These are phyloP conservation scores for Pleochaeta shiraiana DNA, from an alignment of 2,329 filamentous ascomycete genomes.

Conservation along the genomic window DNA sequence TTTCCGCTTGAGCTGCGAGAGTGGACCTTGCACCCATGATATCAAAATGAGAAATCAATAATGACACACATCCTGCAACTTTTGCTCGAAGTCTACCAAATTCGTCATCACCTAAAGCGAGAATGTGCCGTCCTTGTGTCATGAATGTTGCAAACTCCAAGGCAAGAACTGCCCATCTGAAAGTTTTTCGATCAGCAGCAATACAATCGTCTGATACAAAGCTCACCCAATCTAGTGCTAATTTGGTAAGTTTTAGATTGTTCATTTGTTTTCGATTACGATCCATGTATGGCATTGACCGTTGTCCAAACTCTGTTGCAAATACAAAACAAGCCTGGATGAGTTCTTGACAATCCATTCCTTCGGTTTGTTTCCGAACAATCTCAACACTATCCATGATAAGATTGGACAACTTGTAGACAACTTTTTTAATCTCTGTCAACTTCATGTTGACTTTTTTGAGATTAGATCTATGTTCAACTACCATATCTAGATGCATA, in stretches of 20 bases:
- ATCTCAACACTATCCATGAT: conserved; percentile 98
- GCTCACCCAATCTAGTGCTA: conserved; percentile 90
- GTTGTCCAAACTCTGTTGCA: conserved; percentile 95
- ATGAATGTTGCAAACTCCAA: conserved; percentile 96
- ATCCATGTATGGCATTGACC: conserved; percentile 89
- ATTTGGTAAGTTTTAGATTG: conserved; percentile 79
- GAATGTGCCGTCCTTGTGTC: conserved; percentile 79
- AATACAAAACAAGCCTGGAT: conserved; percentile 98
- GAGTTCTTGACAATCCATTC: conserved; percentile 77
- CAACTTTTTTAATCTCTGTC: conserved; percentile 85
- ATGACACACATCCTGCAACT: conserved; percentile 91
- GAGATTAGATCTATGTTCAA: conserved; percentile 84
- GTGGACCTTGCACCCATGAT: conserved; percentile 96
- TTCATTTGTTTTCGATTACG: conserved; percentile 92
- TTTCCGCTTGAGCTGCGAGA: conserved; percentile 82
- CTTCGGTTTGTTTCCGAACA: conserved; percentile 65
- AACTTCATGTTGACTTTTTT: conserved; percentile 79
- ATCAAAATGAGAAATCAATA: conserved; percentile 95
- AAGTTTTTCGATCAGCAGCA: conserved; percentile 83
- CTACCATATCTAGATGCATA: conserved; percentile 67
- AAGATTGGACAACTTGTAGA: conserved; percentile 88
- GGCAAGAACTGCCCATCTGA: conserved; percentile 89
- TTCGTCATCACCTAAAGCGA: conserved; percentile 76
- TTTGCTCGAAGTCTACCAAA: conserved; percentile 67
- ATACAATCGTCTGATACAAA: conserved; percentile 97